These are phyloP conservation scores for Taphrina betulina DNA, from an alignment of 1,139 yeast species.

Conservation along the genomic window DNA sequence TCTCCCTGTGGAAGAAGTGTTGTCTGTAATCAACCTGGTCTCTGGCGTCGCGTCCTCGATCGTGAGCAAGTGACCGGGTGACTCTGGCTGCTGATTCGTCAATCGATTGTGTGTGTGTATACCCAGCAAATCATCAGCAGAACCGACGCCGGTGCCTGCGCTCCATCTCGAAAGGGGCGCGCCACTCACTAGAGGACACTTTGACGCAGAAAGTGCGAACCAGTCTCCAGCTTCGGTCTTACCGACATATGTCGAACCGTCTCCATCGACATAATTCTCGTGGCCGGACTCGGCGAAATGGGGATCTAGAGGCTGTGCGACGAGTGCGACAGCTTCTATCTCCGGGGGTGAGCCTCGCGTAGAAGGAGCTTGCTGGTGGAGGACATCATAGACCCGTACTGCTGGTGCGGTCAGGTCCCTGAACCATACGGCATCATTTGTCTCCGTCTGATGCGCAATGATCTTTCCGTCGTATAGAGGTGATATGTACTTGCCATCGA, in stretches of 20 bases:
- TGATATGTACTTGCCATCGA: constrained; percentile 74
- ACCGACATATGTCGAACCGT: constrained; percentile 58
- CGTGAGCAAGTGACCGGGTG: constrained; percentile 27
- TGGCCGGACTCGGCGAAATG: constrained; percentile 25
- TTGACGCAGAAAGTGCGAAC: constrained; percentile 79
- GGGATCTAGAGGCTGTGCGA: constrained; percentile 45
- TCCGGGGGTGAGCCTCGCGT: constrained; percentile 33
- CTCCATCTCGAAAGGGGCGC: constrained; percentile 58
- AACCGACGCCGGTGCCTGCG: constrained; percentile 36
- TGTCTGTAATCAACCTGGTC: constrained; percentile 5
- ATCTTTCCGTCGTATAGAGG: constrained; percentile 70
- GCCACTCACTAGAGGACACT: constrained; percentile 75
- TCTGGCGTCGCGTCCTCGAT: constrained; percentile 17
- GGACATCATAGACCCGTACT: constrained; percentile 71
- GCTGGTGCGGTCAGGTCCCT: constrained; percentile 60
- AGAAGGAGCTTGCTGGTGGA: constrained; percentile 41
- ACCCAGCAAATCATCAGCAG: constrained; percentile 20
- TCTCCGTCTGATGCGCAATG: constrained; percentile 42
- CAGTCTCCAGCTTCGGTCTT: constrained; percentile 67
- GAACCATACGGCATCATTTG: constrained; percentile 71
- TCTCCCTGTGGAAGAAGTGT: neutral
- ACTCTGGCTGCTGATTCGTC: constrained; percentile 8
- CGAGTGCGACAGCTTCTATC: constrained; percentile 42
- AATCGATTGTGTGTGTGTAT: constrained; percentile 27
- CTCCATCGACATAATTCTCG: constrained; percentile 30